Conservation (phyloP, 768 basidiomycete genomes). For the Auriscalpium microsporum region DNA sequence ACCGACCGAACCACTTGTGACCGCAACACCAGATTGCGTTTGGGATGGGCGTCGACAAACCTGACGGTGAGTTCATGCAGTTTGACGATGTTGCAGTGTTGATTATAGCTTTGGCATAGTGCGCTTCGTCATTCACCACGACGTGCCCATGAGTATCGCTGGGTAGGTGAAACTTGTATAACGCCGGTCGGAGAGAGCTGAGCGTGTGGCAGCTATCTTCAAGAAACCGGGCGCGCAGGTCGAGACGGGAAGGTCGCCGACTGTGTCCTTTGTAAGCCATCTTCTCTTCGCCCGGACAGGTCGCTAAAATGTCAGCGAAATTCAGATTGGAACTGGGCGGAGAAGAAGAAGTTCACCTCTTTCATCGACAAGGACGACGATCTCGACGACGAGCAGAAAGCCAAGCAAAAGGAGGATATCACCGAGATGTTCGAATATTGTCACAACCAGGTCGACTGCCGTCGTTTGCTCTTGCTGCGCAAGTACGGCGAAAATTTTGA, state of each 20-base stretch:
- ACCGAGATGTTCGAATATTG: constrained; percentile 74
- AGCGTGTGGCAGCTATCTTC: constrained; percentile 55
- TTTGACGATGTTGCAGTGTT: neutral
- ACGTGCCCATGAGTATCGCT: constrained; percentile 75
- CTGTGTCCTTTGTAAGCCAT: constrained; percentile 73
- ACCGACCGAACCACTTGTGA: neutral
- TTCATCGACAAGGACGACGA: constrained; percentile 47
- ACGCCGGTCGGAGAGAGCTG: constrained; percentile 4
- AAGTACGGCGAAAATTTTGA: constrained; percentile 85
- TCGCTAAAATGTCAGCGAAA: no score
- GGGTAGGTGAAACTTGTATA: constrained; percentile 41
- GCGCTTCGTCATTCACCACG: constrained; percentile 86
- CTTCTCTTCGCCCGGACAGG: neutral
- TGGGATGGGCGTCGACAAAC: constrained; percentile 95
- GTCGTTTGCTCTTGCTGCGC: constrained; percentile 78
- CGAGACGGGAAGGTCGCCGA: constrained; percentile 79
- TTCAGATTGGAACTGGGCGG: no score
- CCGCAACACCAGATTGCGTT: constrained; percentile 65
- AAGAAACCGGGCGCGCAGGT: constrained; percentile 96
- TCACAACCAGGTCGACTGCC: constrained; percentile 72
- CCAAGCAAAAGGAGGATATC: constrained; percentile 58
- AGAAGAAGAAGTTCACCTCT: no score
- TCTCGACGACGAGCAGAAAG: constrained; percentile 43
- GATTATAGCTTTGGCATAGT: constrained; percentile 35
- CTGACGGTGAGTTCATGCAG: constrained; percentile 43